Evolutionary conservation across 768 basidiomycete species (phyloP), one percentile per base, ranked within the genome.

Genomic region (Xerocomus brunneocitrinus): DNA sequence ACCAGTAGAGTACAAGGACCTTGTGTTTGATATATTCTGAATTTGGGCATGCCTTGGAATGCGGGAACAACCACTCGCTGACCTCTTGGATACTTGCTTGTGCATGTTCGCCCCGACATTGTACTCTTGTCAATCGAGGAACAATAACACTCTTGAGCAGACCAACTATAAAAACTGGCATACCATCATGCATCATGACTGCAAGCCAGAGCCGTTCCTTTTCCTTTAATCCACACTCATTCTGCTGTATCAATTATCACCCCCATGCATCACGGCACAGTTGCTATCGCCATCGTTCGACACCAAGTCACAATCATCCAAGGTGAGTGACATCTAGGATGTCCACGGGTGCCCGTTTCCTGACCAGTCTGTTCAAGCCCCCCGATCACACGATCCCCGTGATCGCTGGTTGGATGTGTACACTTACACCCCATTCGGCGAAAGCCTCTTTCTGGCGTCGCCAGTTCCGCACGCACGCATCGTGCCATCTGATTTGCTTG

Each of bases 271-370:
- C 68, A 79, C 63, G 83, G 86, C 48, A 76, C 79, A 38, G 70
- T 87, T 54, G 87, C 85, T 48, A 78, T 88, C 52, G 87, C 87
- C 22, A 63, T 87, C 53, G 83, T 88, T 43, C 81, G 83, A 58
- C 81, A 79, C 60, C 80, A 83, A 64, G 81, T 89, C 32, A 80
- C 79, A 75, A 65, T 89, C 55, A 81, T 87, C 25, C 82, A 84
- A 80, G 80, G 87, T 84, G 60, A 52, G 67, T 8, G 24, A 34
- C 34, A 8, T 12, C 22, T 24, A 9, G 16, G 51, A 19, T 19
- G 52, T 10, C 34, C 9, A 27, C 12, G 13, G 19, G 19, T 19
- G 19, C 19, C 40, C 22, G 5, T 49, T 45, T 43, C 39, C 55
- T 59, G 58, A 55, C 46, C 28, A 22, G 19, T 16, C 27, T 28